Evolutionary conservation across 2,329 filamentous ascomycete genomes (phyloP), one percentile per base, ranked within the genome.

Genomic region (Microcyclosporella mali): DNA sequence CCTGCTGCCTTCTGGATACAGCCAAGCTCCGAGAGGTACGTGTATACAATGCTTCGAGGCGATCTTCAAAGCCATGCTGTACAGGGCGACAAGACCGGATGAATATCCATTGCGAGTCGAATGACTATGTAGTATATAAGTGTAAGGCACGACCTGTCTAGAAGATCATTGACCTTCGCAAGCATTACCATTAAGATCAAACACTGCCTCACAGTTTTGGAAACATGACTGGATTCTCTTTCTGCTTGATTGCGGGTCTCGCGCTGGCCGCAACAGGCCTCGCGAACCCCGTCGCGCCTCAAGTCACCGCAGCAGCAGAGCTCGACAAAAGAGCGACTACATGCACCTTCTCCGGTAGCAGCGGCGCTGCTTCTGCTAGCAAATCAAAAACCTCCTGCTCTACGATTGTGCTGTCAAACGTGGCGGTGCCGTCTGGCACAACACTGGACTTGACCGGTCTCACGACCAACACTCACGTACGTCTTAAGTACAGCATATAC

Each of bases 401-500:
- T 9, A 51, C 52, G 35, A 69, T 71, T 41, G 55, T 64, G 19
- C 59, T 44, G 2, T 44, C 41, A 9, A 37, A 21, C 21, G 37
- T 28, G 1, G 56, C 48, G 8, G 67, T 60, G 2, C 67, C 63
- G 19, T 61, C 55, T 9, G 62, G 52, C 37, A 60, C 52, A 43
- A 63, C 66, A 1, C 61, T 72, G 8, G 59, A 69, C 37, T 58
- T 72, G 4, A 58, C 62, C 7, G 59, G 62, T 6, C 59, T 71
- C 14, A 55, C 64, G 42, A 54, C 53, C 8, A 67, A 67, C 2
- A 62, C 68, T 2, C 63, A 57, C 8, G 67, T 71, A 12, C 66
- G 47, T 67, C 9, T 50, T 45, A n/a, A n/a, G n/a, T n/a, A n/a
- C n/a, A n/a, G n/a, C n/a, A n/a, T n/a, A n/a, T n/a, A n/a, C n/a